phyloP scores from a whole-genome alignment of 805 yeast genomes.

The Schwanniomyces sp. region DNA sequence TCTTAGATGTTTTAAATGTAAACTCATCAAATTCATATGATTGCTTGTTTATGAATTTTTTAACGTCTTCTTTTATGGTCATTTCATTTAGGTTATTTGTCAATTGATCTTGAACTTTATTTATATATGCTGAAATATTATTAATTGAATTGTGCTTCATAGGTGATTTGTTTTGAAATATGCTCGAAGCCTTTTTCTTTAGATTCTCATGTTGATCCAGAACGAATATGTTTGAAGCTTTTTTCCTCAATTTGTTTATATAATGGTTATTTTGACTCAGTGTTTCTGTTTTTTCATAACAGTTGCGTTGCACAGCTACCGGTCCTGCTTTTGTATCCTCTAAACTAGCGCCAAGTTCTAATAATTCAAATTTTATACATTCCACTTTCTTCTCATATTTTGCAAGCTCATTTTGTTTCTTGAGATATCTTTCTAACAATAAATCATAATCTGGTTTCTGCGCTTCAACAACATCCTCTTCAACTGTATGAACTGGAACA shows the following conservation, averaged over 20 bases:
- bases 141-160: slow-evolving; percentile 3
- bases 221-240: slow-evolving; percentile 18
- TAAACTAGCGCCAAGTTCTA: slow-evolving; percentile 22
- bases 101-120: slow-evolving; percentile 8
- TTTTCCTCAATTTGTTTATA: slow-evolving; percentile 15
- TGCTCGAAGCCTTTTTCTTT: slow-evolving; percentile 20
- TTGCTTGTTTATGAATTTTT: slow-evolving; percentile 16
- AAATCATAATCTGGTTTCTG: slow-evolving; percentile 1
- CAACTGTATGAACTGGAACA: slow-evolving; percentile 25
- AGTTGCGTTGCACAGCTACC: background rate
- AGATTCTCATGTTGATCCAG: slow-evolving; percentile 10
- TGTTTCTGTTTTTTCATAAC: background rate
- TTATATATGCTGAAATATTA: slow-evolving; percentile 7
- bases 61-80: slow-evolving; percentile 12
- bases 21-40: slow-evolving; percentile 21
- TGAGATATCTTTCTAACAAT: slow-evolving; percentile 35
- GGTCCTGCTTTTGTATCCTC: slow-evolving; percentile 10
- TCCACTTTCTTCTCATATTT: slow-evolving; percentile 47
- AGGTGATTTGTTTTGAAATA: slow-evolving; percentile 11
- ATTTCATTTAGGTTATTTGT: slow-evolving; percentile 3
- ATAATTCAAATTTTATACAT: slow-evolving; percentile 33
- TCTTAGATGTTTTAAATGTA: slow-evolving; percentile 18
- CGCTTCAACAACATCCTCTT: slow-evolving; percentile 4
- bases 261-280: slow-evolving; percentile 2
- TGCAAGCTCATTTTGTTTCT: slow-evolving; percentile 53